phyloP scores from a whole-genome alignment of 2,329 filamentous ascomycete genomes.

The Mycogone perniciosa region DNA sequence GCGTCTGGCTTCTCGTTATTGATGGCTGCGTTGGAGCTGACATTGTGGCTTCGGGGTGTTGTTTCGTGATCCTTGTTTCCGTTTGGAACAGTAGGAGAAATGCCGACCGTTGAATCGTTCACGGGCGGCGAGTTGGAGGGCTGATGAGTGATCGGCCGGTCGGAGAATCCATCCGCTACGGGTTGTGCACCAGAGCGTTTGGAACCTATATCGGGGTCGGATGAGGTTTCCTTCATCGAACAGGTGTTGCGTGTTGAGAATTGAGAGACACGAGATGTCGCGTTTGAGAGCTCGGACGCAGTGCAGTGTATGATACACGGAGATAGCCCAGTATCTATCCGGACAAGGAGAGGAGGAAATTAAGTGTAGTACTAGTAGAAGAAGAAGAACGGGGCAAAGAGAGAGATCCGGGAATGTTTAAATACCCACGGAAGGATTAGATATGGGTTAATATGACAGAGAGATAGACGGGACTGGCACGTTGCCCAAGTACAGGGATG shows the following conservation, averaged over 20 bases:
- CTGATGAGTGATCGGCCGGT: conserved; percentile 30
- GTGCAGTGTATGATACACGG: no score
- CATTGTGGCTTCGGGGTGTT: conserved; percentile 22
- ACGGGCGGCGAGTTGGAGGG: conserved; percentile 4
- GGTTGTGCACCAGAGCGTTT: conserved; percentile 49
- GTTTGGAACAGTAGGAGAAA: background rate
- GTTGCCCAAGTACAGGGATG: background rate
- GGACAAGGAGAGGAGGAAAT: background rate
- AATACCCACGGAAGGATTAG: background rate
- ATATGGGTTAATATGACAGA: background rate
- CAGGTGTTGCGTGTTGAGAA: conserved; percentile 22
- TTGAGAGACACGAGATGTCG: background rate
- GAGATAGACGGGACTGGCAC: background rate
- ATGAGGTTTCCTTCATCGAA: conserved; percentile 58
- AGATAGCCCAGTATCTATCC: no score
- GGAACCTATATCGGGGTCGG: conserved; percentile 50
- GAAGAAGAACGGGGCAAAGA: background rate
- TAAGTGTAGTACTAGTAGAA: background rate
- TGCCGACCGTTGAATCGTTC: conserved; percentile 7
- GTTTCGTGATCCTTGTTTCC: background rate
- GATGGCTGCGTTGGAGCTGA: conserved; percentile 9
- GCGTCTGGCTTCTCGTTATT: conserved; percentile 17
- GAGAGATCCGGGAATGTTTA: no score
- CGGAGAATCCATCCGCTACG: conserved; percentile 48
- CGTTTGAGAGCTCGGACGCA: background rate